Conservation (phyloP, 1,284 basidiomycete species). For the Ustilago bromivora region DNA sequence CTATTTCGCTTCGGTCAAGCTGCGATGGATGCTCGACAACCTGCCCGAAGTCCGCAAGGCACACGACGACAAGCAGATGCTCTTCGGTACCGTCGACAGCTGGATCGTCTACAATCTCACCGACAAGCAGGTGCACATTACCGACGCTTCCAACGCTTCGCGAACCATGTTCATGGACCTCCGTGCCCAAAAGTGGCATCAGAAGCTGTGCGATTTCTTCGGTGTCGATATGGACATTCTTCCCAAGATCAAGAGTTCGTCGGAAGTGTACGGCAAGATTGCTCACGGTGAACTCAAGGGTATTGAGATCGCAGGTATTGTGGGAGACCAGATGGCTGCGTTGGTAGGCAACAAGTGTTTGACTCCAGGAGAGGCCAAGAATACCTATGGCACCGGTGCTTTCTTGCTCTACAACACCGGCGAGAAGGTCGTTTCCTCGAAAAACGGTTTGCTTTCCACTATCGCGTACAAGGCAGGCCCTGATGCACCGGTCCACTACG, state of each 20-base stretch:
- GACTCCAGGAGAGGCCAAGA: constrained; percentile 68
- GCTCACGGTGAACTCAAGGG: constrained; percentile 78
- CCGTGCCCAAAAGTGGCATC: constrained; percentile 84
- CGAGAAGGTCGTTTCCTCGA: constrained; percentile 83
- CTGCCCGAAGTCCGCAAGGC: constrained; percentile 82
- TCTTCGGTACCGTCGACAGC: constrained; percentile 94
- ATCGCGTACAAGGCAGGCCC: constrained; percentile 94
- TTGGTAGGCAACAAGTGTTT: constrained; percentile 88
- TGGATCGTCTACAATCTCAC: constrained; percentile 94
- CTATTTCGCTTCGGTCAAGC: constrained; percentile 95
- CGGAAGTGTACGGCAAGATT: constrained; percentile 89
- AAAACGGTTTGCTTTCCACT: constrained; percentile 88
- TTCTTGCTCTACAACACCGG: constrained; percentile 97
- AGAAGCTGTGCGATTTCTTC: constrained; percentile 87
- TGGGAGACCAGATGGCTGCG: constrained; percentile 97
- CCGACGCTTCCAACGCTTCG: constrained; percentile 96
- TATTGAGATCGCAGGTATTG: constrained; percentile 87
- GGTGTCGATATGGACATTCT: constrained; percentile 81
- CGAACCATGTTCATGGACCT: constrained; percentile 93
- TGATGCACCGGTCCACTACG: constrained; percentile 83
- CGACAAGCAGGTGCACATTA: constrained; percentile 87
- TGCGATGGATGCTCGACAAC: constrained; percentile 96
- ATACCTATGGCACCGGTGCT: constrained; percentile 81
- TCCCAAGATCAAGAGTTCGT: constrained; percentile 88
- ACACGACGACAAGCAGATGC: constrained; percentile 82